These are phyloP conservation scores for Teratosphaeria viscida DNA, from an alignment of 2,329 filamentous ascomycete genomes.

Conservation along the genomic window DNA sequence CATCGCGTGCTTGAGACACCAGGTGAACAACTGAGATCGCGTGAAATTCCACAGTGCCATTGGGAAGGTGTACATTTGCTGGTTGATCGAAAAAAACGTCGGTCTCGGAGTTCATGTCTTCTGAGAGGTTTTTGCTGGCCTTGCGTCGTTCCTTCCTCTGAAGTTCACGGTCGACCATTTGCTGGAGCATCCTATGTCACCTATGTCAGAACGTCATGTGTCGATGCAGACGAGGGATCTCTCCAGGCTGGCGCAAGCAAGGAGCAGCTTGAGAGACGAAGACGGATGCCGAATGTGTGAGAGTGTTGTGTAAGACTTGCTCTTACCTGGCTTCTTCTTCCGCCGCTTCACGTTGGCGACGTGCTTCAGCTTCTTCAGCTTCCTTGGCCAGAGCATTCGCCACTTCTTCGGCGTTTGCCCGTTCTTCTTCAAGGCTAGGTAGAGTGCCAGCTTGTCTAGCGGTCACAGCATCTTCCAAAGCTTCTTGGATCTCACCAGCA, in stretches of 20 bases:
- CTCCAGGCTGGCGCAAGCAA: background rate
- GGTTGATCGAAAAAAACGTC: slow-evolving; percentile 21
- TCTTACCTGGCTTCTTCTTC: slow-evolving; percentile 43
- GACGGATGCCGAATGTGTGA: background rate
- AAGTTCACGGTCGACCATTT: slow-evolving; percentile 63
- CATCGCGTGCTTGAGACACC: slow-evolving; percentile 8
- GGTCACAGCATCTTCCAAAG: slow-evolving; percentile 77
- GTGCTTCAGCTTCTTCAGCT: slow-evolving; percentile 31
- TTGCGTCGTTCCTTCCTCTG: slow-evolving; percentile 55
- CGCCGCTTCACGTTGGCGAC: slow-evolving; percentile 28
- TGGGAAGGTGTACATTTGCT: slow-evolving; percentile 11
- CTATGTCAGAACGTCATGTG: background rate
- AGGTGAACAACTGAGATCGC: slow-evolving; percentile 13
- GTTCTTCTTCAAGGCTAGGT: slow-evolving; percentile 80
- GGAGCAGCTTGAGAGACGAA: background rate
- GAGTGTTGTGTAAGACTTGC: background rate
- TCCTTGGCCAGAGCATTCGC: slow-evolving; percentile 48
- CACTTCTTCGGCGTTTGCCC: slow-evolving; percentile 68
- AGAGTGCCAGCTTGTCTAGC: slow-evolving; percentile 63
- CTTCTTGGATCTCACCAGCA: slow-evolving; percentile 50
- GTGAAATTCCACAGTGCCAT: slow-evolving; percentile 14
- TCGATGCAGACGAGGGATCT: background rate
- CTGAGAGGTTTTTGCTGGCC: slow-evolving; percentile 8
- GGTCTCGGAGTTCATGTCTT: background rate
- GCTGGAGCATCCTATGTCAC: slow-evolving; percentile 50